These are phyloP conservation scores for Exophiala xenobiotica DNA, from an alignment of 2,329 filamentous ascomycete genomes.

Conservation along the genomic window DNA sequence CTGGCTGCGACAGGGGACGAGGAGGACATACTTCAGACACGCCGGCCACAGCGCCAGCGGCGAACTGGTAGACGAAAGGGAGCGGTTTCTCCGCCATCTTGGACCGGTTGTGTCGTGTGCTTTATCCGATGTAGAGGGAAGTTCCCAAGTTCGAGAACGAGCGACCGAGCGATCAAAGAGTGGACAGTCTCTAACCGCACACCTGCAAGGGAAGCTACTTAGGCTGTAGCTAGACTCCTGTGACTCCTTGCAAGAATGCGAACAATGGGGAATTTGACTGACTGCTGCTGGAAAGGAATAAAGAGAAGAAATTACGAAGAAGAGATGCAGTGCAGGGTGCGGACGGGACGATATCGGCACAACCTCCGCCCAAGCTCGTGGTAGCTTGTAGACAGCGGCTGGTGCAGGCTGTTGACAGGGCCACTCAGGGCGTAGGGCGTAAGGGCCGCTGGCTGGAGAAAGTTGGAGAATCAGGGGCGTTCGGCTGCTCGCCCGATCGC, in stretches of 20 bases:
- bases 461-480: not conserved
- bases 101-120: slow-evolving; percentile 11
- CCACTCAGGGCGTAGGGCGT: no score
- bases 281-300: not conserved
- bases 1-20: not conserved
- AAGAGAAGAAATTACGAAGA: not conserved
- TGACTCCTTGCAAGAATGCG: not conserved
- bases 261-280: no score
- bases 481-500: no score
- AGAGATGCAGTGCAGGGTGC: not conserved
- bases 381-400: no score
- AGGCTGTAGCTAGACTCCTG: no score
- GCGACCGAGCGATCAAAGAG: not conserved
- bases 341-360: not conserved
- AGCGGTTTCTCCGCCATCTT: slow-evolving; percentile 64
- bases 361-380: not conserved
- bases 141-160: not conserved
- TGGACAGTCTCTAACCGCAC: no score
- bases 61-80: slow-evolving; percentile 93
- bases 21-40: slow-evolving; percentile 81
- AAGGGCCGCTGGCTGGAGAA: no score
- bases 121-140: slow-evolving; percentile 6
- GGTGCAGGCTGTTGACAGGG: no score
- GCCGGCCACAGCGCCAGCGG: slow-evolving; percentile 92
- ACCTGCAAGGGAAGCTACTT: no score